These are phyloP conservation scores for Apocynum venetum DNA, from an alignment of 257 asterid genomes.

Conservation along the genomic window DNA sequence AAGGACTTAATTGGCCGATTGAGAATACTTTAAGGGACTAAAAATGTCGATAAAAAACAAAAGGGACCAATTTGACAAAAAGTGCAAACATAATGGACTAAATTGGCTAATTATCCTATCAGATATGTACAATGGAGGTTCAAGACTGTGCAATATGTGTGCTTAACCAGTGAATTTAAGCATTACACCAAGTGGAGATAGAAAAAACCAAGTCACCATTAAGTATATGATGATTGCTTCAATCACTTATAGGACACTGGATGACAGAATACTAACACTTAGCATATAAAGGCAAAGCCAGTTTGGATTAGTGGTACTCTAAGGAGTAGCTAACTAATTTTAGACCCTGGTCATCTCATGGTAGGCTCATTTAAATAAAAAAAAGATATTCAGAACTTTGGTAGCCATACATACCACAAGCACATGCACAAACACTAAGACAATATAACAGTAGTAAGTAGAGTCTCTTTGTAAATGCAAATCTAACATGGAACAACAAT, in stretches of 20 bases:
- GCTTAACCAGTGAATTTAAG: not conserved
- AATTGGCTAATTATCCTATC: too few species aligned
- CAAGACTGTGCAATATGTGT: not conserved
- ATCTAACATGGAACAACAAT: constrained; percentile 7
- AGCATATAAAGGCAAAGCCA: not conserved
- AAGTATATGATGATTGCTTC: not conserved
- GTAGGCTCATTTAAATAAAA: not conserved
- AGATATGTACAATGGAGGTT: not conserved
- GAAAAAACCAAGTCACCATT: not conserved
- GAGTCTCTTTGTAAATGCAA: not conserved
- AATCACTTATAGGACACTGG: not conserved
- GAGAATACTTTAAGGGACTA: too few species aligned
- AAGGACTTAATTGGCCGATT: too few species aligned
- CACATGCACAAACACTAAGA: not conserved
- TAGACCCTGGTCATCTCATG: constrained; percentile 5
- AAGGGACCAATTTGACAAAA: not conserved
- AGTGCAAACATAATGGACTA: too few species aligned
- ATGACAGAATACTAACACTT: not conserved
- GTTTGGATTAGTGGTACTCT: not conserved
- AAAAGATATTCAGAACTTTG: not conserved
- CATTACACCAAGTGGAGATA: not conserved
- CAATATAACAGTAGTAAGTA: not conserved
- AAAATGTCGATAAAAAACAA: too few species aligned
- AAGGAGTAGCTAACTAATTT: not conserved
- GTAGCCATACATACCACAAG: not conserved